These are phyloP conservation scores for Agastache rugosa DNA, from an alignment of 257 asterid species.

Conservation along the genomic window DNA sequence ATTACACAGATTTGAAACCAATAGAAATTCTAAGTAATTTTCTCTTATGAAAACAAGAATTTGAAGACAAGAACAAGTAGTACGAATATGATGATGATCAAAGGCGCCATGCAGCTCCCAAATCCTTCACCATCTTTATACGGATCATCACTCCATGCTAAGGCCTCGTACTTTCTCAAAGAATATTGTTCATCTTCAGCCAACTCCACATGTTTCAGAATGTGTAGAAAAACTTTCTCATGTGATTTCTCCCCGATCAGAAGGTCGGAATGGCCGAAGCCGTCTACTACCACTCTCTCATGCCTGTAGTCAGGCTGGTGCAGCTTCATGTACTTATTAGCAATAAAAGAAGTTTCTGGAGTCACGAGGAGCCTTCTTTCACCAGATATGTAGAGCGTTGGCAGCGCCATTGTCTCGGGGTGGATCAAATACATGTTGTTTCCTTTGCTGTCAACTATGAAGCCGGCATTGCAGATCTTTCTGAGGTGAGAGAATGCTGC, in stretches of 20 bases:
- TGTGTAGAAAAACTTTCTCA: conserved; percentile 49
- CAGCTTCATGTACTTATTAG: conserved; percentile 60
- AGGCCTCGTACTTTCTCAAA: background rate
- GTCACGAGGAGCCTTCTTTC: conserved; percentile 52
- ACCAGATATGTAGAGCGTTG: conserved; percentile 58
- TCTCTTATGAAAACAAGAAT: background rate
- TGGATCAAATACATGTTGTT: conserved; percentile 47
- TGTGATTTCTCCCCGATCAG: conserved; percentile 54
- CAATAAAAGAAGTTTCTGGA: conserved; percentile 59
- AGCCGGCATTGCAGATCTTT: conserved; percentile 52
- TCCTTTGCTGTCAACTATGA: conserved; percentile 52
- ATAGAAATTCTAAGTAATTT: background rate
- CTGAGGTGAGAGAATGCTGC: conserved; percentile 64
- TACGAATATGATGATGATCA: background rate
- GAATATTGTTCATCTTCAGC: conserved; percentile 39
- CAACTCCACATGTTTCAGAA: conserved; percentile 43
- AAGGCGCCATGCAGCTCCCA: conserved; percentile 9
- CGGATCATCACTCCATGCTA: conserved; percentile 20
- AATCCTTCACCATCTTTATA: conserved; percentile 14
- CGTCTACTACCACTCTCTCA: conserved; percentile 56
- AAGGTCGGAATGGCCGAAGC: conserved; percentile 66
- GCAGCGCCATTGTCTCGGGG: conserved; percentile 57
- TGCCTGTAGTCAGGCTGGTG: conserved; percentile 61
- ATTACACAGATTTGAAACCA: background rate
- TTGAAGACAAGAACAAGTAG: background rate